Evolutionary conservation across 1,139 yeast species (phyloP), one percentile per base, ranked within the genome.

Genomic region (Entelexis paramagnoliae): DNA sequence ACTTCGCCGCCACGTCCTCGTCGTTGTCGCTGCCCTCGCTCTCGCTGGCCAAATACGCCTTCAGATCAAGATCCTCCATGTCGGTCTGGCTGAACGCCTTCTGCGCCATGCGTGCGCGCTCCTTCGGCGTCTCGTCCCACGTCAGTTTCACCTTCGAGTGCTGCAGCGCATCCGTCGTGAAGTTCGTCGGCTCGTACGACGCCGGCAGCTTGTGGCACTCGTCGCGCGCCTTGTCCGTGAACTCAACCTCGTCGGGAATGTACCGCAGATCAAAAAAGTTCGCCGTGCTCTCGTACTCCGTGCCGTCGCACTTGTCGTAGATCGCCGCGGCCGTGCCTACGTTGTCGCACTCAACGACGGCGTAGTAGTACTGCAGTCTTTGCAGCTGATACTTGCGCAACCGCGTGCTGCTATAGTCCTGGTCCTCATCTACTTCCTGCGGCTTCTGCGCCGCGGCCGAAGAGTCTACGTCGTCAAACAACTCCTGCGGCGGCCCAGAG

Each of bases 121-220:
- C 96, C 55, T 80, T 82, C 4, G 98, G 98, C 0, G 97, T 93
- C 68, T 91, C 97, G 67, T 93, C 99, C 97, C 97, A 89, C 0
- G 96, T 88, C 58, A 89, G 74, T 64, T 86, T 86, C 46, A 89
- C 96, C 63, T 87, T 88, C 14, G 96, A 87, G 65, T 87, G 95
- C 64, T 88, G 95, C 54, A 89, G 74, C 0, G 96, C 96, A 67
- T 86, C 96, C 2, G 96, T 93, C 34, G 86, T 86, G 68, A 91
- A 93, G 33, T 67, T 62, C 51, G 73, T 74, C n/a, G 98, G 98
- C 60, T 79, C 81, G 67, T 91, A 93, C 49, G 77, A 77, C 4
- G 80, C 72, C 2, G 97, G 96, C 20, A 88, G 72, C 58, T 78
- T 76, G 28, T 71, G 70, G 68, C 97, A 87, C 41, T 66, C 64